Conservation (phyloP, 148 eudicot species). For the Dianthus caryophyllus region DNA sequence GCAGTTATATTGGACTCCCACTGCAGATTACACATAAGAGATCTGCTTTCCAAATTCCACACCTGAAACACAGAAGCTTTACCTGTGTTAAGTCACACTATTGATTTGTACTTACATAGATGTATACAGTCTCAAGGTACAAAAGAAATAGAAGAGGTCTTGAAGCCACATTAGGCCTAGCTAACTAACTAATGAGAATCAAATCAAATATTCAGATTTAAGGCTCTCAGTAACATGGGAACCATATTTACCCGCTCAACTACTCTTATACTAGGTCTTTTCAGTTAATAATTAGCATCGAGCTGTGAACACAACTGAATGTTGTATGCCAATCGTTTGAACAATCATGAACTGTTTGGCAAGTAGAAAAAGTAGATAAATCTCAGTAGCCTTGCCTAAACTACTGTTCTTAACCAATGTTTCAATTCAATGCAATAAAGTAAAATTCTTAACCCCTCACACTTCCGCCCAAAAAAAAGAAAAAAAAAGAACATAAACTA, state of each 20-base stretch:
- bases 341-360: no score
- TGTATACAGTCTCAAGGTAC: background rate
- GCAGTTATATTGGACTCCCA: constrained; percentile 35
- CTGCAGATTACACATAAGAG: constrained; percentile 27
- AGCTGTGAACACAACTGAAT: no score
- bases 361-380: no score
- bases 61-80: constrained; percentile 26
- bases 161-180: constrained; percentile 1
- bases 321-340: no score
- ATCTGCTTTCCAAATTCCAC: constrained; percentile 32
- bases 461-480: no score
- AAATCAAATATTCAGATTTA: background rate
- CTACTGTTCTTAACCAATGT: no score
- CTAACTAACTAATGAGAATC: background rate
- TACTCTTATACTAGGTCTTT: background rate
- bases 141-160: constrained; percentile 6
- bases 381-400: no score
- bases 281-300: background rate
- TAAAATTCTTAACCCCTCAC: no score
- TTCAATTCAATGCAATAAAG: no score
- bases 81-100: background rate
- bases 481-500: background rate
- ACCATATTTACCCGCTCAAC: background rate
- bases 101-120: constrained; percentile 1
- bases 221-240: background rate